Percentiles rank a stretch among this genome's conserved stretches.
Conservation (phyloP, 192 early-diverging fungal genomes). For the Backusella westeae region DNA sequence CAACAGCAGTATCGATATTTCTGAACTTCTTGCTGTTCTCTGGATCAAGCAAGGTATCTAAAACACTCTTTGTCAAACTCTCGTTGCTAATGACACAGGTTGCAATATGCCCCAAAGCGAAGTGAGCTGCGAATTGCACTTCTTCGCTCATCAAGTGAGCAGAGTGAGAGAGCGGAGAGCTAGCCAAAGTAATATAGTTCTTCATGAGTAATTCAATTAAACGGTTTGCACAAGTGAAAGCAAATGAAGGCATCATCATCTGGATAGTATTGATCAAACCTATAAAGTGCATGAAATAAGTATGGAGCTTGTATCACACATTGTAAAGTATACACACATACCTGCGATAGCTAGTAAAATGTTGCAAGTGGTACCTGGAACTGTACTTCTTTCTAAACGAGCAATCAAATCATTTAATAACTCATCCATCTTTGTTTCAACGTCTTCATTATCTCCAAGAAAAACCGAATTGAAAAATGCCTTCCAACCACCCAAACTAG, state of each 20-base stretch:
- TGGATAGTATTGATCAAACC: constrained; percentile 14
- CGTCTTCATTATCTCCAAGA: not conserved
- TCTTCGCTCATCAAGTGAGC: constrained; percentile 31
- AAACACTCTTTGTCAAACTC: not conserved
- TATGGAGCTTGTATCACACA: not conserved
- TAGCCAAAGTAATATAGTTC: constrained; percentile 12
- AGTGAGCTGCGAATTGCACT: constrained; percentile 32
- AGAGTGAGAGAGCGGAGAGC: constrained; percentile 8
- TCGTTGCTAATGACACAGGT: constrained; percentile 30
- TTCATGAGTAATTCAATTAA: constrained; percentile 13
- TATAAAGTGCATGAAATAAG: not conserved
- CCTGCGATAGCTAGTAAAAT: constrained; percentile 28
- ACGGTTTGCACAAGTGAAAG: constrained; percentile 1
- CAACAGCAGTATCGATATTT: constrained; percentile 21
- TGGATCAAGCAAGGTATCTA: not conserved
- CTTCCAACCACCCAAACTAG: constrained; percentile 41
- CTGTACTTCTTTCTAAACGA: constrained; percentile 24
- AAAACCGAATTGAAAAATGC: constrained; percentile 40
- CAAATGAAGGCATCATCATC: constrained; percentile 17
- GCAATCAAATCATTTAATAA: constrained; percentile 23
- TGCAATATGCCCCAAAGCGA: constrained; percentile 23
- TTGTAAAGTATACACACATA: not conserved
- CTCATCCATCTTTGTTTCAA: not conserved
- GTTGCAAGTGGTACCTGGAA: constrained; percentile 32
- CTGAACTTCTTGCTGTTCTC: not conserved